Evolutionary conservation across 192 early-diverging fungal genomes (phyloP).

Genomic region (Umbelopsis sp.): DNA sequence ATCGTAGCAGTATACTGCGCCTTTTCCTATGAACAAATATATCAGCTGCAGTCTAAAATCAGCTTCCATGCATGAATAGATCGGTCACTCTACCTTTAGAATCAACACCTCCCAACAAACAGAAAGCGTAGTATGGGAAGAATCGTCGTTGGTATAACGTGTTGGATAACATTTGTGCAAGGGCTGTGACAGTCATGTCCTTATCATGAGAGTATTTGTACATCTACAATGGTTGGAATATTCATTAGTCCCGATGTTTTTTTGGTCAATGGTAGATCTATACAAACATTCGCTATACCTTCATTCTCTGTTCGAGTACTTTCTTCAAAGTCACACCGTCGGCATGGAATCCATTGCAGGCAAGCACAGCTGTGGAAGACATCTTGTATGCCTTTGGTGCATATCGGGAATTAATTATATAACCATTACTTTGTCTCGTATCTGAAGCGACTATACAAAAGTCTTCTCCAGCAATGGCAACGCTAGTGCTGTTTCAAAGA

Average conservation of each 20-base stretch:
- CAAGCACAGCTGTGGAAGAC: conserved; percentile 82
- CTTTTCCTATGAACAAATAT: conserved; percentile 58
- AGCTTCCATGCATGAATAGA: not conserved
- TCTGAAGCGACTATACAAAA: conserved; percentile 94
- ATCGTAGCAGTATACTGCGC: conserved; percentile 91
- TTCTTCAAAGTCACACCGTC: conserved; percentile 87
- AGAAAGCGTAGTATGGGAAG: conserved; percentile 96
- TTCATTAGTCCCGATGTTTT: too few relatives aligned
- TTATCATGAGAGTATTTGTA: conserved; percentile 92
- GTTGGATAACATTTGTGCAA: conserved; percentile 93
- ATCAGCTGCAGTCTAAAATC: too few relatives aligned
- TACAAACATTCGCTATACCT: conserved; percentile 52
- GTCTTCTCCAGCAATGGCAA: conserved; percentile 95
- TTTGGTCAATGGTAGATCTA: too few relatives aligned
- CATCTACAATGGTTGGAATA: conserved; percentile 52
- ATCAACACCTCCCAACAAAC: conserved; percentile 89
- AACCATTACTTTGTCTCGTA: conserved; percentile 93
- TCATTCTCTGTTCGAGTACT: conserved; percentile 79
- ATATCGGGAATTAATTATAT: conserved; percentile 93
- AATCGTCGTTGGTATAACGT: conserved; percentile 92
- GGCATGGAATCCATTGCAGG: conserved; percentile 86
- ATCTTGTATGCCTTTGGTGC: conserved; percentile 89
- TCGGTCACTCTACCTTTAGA: conserved; percentile 61
- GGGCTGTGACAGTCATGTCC: conserved; percentile 78
- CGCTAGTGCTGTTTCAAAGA: conserved; percentile 59